Percentiles rank a stretch among this genome's conserved stretches.
These are phyloP conservation scores for Lactifluus echinatus DNA, from an alignment of 768 basidiomycete species.

Conservation along the genomic window DNA sequence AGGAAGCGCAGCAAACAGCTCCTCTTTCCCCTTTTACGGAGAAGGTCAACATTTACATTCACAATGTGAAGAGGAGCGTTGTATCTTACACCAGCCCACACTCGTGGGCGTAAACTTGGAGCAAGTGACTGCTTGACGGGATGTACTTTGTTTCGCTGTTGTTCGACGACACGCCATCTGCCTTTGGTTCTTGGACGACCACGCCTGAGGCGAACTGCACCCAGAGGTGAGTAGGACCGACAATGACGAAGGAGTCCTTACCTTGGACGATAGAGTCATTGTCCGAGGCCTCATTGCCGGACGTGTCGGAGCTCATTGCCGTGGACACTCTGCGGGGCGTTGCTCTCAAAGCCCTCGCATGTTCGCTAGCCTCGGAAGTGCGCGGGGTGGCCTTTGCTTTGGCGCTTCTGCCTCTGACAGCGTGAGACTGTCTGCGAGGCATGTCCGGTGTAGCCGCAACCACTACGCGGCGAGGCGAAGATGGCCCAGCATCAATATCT, in stretches of 20 bases:
- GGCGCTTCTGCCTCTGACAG: neutral
- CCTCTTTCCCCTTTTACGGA: conserved; percentile 1
- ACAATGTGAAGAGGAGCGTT: neutral
- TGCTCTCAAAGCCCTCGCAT: neutral
- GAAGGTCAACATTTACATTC: neutral
- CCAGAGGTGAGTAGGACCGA: neutral
- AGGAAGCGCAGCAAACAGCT: conserved; percentile 11
- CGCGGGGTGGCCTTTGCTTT: neutral
- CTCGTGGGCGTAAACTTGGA: conserved; percentile 1
- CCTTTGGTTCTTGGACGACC: neutral
- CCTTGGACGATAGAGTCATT: neutral
- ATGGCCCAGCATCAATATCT: neutral
- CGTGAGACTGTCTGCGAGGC: neutral
- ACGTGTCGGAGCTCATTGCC: neutral
- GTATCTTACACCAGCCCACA: conserved; percentile 12
- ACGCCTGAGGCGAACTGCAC: neutral
- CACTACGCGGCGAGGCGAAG: too few species aligned
- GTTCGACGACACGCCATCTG: conserved; percentile 6
- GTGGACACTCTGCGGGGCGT: neutral
- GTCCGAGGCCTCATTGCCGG: neutral
- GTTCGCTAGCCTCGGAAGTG: neutral
- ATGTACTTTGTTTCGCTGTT: neutral
- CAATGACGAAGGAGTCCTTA: neutral
- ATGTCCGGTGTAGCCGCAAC: neutral
- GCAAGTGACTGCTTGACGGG: neutral